Base-by-base conservation (phyloP, 805 yeast species). In the Ogataea kodamae region DNA sequence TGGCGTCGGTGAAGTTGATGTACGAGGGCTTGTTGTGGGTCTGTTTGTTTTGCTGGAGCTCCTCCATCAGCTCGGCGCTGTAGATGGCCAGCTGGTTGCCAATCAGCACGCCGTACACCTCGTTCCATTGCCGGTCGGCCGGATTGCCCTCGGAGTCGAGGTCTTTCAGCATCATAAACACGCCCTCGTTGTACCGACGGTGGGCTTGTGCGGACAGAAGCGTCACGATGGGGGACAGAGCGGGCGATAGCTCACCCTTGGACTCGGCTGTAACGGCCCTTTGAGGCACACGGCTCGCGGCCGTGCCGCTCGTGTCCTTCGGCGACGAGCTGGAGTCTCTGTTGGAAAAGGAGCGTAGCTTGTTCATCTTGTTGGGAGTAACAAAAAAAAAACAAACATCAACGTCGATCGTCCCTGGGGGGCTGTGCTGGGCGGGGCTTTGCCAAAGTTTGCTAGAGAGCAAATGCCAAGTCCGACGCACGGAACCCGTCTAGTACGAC, bases 51-150 rank as follows among this genome's bases (percentile, higher is more conserved):
- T 71, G 62, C 36, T 66, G 64, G 42, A 70, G 70, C 40, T 66
- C 68, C 9, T 80, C 76, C 37, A 84, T 55, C 37, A 70, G 70
- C 24, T 76, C 77, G 3, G 87, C 86, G 54, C 88, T 88, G 97
- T 97, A 92, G 42, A 86, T 74, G 0, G 97, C 94, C 41, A 92
- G 65, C 50, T 90, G 95, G 39, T 86, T 85, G 13, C 98, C 98
- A 4, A 86, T 77, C 25, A 92, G 65, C 10, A 85, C 86, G 26
- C 95, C 97, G 57, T 84, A 92, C 15, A 89, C 96, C 61, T 92
- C 96, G 35, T 72, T 70, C 98, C 98, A 92, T 49, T 72, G 71
- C 28, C 97, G 68, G 30, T 81, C 84, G 0, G 81, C 78, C 0
- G 96, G 89, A 36, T 79, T 73, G 6, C 98, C 98, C 46, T 90